Evolutionary conservation across 2,329 filamentous ascomycete genomes (phyloP).

Genomic region (Cercospora sp.): DNA sequence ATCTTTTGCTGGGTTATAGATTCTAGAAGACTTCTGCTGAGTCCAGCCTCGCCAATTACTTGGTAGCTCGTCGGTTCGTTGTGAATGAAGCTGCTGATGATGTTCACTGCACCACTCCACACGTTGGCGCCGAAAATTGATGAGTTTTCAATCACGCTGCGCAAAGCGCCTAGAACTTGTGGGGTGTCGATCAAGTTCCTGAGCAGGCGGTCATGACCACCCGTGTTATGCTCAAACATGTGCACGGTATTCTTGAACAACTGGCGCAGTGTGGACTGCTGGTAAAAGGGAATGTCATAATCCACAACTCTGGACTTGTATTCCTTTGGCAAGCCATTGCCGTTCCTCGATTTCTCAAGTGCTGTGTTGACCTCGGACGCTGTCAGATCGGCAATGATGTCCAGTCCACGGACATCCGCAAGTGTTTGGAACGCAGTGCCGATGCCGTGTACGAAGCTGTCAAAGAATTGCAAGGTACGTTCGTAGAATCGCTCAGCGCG

Average conservation of each 20-base stretch:
- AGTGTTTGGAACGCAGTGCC: slow-evolving; percentile 82
- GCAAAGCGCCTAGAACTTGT: slow-evolving; percentile 74
- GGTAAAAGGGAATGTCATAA: slow-evolving; percentile 88
- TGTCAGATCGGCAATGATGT: slow-evolving; percentile 85
- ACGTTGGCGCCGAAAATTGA: slow-evolving; percentile 84
- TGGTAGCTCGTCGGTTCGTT: slow-evolving; percentile 98
- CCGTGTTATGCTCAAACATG: slow-evolving; percentile 80
- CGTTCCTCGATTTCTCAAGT: slow-evolving; percentile 64
- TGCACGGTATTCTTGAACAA: slow-evolving; percentile 95
- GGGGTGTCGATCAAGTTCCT: slow-evolving; percentile 94
- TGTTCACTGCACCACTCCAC: slow-evolving; percentile 91
- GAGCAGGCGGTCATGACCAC: slow-evolving; percentile 84
- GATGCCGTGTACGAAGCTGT: slow-evolving; percentile 78
- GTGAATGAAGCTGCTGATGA: slow-evolving; percentile 94
- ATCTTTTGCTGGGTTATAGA: slow-evolving; percentile 60
- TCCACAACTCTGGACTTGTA: slow-evolving; percentile 83
- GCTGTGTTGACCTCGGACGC: slow-evolving; percentile 74
- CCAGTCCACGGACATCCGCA: slow-evolving; percentile 78
- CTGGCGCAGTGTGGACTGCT: slow-evolving; percentile 91
- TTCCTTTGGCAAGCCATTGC: slow-evolving; percentile 69
- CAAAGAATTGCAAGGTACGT: slow-evolving; percentile 81
- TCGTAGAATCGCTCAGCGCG: slow-evolving; percentile 83
- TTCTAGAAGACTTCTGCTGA: slow-evolving; percentile 83
- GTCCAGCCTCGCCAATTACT: slow-evolving; percentile 88
- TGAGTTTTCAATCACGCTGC: slow-evolving; percentile 78